These are phyloP conservation scores for Crithidia thermophila DNA, from an alignment of 208 protist species.

Conservation along the genomic window DNA sequence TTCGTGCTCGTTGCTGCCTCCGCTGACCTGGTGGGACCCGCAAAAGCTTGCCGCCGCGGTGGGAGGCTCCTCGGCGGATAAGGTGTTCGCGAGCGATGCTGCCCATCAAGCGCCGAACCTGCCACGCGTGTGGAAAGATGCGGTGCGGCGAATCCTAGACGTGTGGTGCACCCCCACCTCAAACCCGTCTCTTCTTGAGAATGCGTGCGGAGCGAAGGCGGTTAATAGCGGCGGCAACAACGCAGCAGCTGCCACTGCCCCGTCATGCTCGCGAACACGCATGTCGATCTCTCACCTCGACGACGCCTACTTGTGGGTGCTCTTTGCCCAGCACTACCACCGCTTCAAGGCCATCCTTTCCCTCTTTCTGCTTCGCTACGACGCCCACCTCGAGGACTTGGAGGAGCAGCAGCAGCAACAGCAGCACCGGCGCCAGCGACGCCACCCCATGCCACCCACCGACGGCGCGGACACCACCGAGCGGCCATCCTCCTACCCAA, in stretches of 20 bases:
- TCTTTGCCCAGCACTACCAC: conserved; percentile 59
- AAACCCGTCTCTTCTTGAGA: too few species aligned
- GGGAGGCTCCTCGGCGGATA: not conserved
- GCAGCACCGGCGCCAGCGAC: not conserved
- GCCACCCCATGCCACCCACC: not conserved
- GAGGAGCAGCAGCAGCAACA: conserved; percentile 24
- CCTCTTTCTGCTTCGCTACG: conserved; percentile 40
- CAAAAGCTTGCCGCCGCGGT: not conserved
- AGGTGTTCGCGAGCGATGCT: not conserved
- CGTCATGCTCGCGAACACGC: not conserved
- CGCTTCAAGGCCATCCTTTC: conserved; percentile 54
- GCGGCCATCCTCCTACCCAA: not conserved
- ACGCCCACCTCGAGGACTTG: conserved; percentile 23
- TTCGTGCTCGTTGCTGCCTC: conserved; percentile 17
- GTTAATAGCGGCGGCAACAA: too few species aligned
- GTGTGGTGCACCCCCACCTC: conserved; percentile 19
- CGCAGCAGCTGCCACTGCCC: not conserved
- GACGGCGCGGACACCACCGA: not conserved
- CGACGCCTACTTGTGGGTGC: conserved; percentile 21
- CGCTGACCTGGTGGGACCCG: conserved; percentile 26
- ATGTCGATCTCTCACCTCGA: not conserved
- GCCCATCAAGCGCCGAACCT: conserved; percentile 17
- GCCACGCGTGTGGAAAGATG: conserved; percentile 21
- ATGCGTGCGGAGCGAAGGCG: too few species aligned
- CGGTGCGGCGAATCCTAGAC: conserved; percentile 20